Percentiles rank a stretch among this genome's conserved stretches.
Evolutionary conservation across 2,329 filamentous ascomycete species (phyloP).

Genomic region (Ascochyta fabae): DNA sequence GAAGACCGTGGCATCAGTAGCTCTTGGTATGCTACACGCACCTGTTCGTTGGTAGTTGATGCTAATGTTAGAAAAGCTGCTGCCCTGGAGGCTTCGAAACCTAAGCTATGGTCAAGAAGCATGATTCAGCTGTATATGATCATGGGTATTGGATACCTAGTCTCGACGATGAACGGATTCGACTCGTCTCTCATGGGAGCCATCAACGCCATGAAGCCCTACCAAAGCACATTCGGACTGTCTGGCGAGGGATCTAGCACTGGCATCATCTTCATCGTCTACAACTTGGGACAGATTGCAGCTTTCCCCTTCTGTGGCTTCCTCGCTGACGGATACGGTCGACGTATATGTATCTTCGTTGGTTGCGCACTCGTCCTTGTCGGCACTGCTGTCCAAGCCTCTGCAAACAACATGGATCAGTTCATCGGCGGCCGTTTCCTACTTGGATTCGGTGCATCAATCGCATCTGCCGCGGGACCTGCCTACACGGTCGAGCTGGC

Average conservation of each 20-base stretch:
- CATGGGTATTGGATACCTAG: slow-evolving; percentile 45
- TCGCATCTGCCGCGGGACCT: slow-evolving; percentile 63
- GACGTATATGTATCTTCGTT: slow-evolving; percentile 63
- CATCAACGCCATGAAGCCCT: slow-evolving; percentile 61
- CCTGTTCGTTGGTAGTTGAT: not conserved
- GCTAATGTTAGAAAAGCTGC: slow-evolving; percentile 30
- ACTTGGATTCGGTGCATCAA: slow-evolving; percentile 58
- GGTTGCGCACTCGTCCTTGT: slow-evolving; percentile 61
- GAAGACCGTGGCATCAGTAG: slow-evolving; percentile 40
- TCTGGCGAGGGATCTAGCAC: slow-evolving; percentile 56
- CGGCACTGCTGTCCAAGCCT: slow-evolving; percentile 59
- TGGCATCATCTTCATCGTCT: slow-evolving; percentile 56
- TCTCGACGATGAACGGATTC: slow-evolving; percentile 46
- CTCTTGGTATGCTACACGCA: slow-evolving; percentile 28
- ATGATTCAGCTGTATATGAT: slow-evolving; percentile 45
- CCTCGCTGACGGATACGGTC: slow-evolving; percentile 54
- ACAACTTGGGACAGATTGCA: slow-evolving; percentile 59
- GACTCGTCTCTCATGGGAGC: slow-evolving; percentile 53
- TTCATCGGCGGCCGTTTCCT: slow-evolving; percentile 60
- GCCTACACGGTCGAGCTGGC: slow-evolving; percentile 66
- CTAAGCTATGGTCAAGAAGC: slow-evolving; percentile 35
- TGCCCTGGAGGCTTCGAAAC: slow-evolving; percentile 43
- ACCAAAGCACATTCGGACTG: slow-evolving; percentile 59
- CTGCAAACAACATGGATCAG: slow-evolving; percentile 55
- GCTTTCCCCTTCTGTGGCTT: slow-evolving; percentile 56